Base-by-base conservation (phyloP, 345 rosid species). In the Citrus reticulata region DNA sequence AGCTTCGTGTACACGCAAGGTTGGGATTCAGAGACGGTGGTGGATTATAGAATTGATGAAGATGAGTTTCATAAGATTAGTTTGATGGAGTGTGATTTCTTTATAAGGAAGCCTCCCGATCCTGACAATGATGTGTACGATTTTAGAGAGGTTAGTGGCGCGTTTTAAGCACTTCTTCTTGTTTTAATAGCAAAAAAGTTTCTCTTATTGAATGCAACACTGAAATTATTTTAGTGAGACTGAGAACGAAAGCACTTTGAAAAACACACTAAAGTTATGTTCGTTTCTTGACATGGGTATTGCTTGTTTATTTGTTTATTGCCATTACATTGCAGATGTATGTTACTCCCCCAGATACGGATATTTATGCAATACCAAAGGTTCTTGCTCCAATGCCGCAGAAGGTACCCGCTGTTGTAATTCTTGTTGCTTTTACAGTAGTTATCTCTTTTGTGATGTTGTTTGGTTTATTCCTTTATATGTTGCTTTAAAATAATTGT, bases 271-370 rank as follows among this genome's bases (percentile, higher is more conserved):
- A 11, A 24, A 6, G 13, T 68, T 65, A 11, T 49, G 59, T 5
- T 4, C 68, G 3, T 65, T 32, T 34, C 29, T 11, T 49, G n/a
- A 64, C 57, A 6, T 39, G 73, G 27, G 13, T 78, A 75, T 70
- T 51, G 49, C 24, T 51, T 60, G 20, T 77, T 70, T 32, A 35
- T 29, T 20, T 39, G 27, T 34, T 57, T 65, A 39, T 39, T 64
- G 58, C 22, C 22, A 16, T 54, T 54, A 17, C 5, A 62, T 22
- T 86, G 79, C 72, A 95, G 98, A 95, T 93, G 99, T 93, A 95
- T 83, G 97, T 93, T 51, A 92, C 98, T 77, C 99, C 99, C 25
- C 98, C 99, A 1, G 99, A 95, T 83, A 93, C 91, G 0, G 97
- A 95, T 85, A 82, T 92, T 55, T 95, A 95, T 89, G 86, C 98